Percentiles rank a stretch among this genome's conserved stretches.
phyloP scores from a whole-genome alignment of 345 rosid species.

The Eucalyptus microcorys region DNA sequence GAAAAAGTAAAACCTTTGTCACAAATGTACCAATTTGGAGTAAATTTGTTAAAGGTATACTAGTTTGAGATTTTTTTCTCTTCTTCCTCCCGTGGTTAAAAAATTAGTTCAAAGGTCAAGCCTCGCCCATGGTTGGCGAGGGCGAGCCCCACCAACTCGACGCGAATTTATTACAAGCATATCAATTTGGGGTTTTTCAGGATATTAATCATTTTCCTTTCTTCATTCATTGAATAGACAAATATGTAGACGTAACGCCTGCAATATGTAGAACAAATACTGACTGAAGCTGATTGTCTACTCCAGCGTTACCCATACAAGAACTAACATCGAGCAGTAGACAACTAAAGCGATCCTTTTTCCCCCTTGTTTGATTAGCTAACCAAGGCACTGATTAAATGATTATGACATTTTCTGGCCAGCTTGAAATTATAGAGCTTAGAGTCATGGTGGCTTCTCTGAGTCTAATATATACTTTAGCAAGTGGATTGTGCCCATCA shows the following conservation, averaged over 20 bases:
- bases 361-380: not conserved
- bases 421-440: not conserved
- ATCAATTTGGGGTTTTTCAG: too few species aligned
- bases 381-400: not conserved
- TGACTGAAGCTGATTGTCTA: not conserved
- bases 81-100: accelerated
- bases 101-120: too few species aligned
- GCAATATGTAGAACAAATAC: not conserved
- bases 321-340: not conserved
- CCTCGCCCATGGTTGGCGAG: too few species aligned
- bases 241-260: not conserved
- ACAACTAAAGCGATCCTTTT: not conserved
- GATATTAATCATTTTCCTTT: not conserved
- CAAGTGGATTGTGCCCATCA: not conserved
- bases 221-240: not conserved
- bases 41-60: too few species aligned
- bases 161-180: accelerated
- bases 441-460: not conserved
- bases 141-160: too few species aligned
- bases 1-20: too few species aligned
- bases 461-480: not conserved
- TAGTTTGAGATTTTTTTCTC: too few species aligned
- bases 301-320: not conserved
- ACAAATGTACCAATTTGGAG: accelerated
- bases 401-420: not conserved